A percentile compares a stretch with the other conserved stretches of the same genome.
Evolutionary conservation across 192 early-diverging fungal genomes (phyloP).

Genomic region (Spizellomyces punctatus): DNA sequence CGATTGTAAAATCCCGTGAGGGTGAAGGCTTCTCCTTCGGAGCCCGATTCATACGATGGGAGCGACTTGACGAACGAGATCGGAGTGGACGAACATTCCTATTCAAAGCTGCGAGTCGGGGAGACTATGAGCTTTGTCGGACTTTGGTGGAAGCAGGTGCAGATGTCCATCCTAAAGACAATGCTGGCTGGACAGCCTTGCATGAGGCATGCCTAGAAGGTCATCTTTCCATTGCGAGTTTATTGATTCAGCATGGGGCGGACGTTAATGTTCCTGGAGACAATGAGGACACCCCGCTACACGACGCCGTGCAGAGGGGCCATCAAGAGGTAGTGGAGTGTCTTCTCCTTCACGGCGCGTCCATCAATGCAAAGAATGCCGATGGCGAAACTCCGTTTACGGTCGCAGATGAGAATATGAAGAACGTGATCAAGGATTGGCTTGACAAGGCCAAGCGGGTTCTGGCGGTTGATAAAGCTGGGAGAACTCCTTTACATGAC

Average conservation of each 20-base stretch:
- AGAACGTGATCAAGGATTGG: conserved; percentile 45
- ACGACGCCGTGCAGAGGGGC: conserved; percentile 53
- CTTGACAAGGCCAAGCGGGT: conserved; percentile 40
- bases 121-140: conserved; percentile 41
- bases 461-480: conserved; percentile 34
- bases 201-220: conserved; percentile 60
- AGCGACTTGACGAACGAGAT: conserved; percentile 42
- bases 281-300: conserved; percentile 60
- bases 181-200: conserved; percentile 61
- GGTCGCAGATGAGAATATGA: conserved; percentile 40
- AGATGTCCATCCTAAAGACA: conserved; percentile 50
- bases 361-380: conserved; percentile 41
- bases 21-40: conserved; percentile 13
- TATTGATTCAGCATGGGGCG: conserved; percentile 53
- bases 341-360: conserved; percentile 54
- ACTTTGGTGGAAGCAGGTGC: conserved; percentile 53
- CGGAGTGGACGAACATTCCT: conserved; percentile 50
- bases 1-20: neutral
- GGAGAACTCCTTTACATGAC: conserved; percentile 48
- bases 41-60: conserved; percentile 14
- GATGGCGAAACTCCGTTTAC: conserved; percentile 49
- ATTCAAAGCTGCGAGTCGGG: conserved; percentile 43
- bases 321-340: conserved; percentile 53
- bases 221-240: conserved; percentile 36
- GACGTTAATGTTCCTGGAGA: conserved; percentile 52